A percentile compares a stretch with the other conserved stretches of the same genome.
These are phyloP conservation scores for Mortierella sp. DNA, from an alignment of 371 early-diverging fungal species.

Conservation along the genomic window DNA sequence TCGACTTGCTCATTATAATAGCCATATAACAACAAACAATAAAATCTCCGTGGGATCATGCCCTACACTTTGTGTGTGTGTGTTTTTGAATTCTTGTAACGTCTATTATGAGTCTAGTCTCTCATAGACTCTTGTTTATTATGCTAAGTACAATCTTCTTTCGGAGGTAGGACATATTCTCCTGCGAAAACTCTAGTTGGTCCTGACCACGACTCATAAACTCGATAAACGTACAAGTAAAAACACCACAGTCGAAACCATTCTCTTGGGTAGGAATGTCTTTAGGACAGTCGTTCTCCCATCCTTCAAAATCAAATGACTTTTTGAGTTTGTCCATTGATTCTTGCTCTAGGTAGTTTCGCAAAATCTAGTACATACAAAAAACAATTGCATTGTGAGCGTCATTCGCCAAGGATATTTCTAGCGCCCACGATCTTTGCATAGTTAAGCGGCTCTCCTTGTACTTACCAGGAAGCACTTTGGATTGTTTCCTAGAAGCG, in stretches of 20 bases:
- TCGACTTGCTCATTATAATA: not conserved
- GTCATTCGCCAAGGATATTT: not conserved
- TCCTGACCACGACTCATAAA: slow-evolving; percentile 65
- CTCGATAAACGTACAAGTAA: slow-evolving; percentile 93
- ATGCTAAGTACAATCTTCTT: slow-evolving; percentile 84
- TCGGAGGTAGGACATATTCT: slow-evolving; percentile 79
- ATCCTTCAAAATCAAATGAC: slow-evolving; percentile 72
- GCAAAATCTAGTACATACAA: slow-evolving; percentile 57
- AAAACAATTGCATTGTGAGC: not conserved
- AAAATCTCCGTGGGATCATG: not conserved
- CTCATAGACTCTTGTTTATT: slow-evolving; percentile 57
- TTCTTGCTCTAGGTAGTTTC: slow-evolving; percentile 81
- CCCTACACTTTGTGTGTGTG: not conserved
- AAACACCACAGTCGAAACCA: slow-evolving; percentile 98
- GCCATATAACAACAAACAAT: slow-evolving; percentile 41
- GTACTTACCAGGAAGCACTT: slow-evolving; percentile 61
- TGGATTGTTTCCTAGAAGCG: slow-evolving; percentile 76
- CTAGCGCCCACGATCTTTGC: not conserved
- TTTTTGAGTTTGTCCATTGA: slow-evolving; percentile 77
- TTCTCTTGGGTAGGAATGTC: slow-evolving; percentile 90
- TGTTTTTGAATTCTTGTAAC: not conserved
- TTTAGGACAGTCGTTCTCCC: slow-evolving; percentile 78
- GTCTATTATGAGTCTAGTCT: not conserved
- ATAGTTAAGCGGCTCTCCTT: too few relatives aligned
- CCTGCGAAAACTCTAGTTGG: slow-evolving; percentile 80